phyloP scores from a whole-genome alignment of 2,329 filamentous ascomycete species.

The Bertia moriformis region DNA sequence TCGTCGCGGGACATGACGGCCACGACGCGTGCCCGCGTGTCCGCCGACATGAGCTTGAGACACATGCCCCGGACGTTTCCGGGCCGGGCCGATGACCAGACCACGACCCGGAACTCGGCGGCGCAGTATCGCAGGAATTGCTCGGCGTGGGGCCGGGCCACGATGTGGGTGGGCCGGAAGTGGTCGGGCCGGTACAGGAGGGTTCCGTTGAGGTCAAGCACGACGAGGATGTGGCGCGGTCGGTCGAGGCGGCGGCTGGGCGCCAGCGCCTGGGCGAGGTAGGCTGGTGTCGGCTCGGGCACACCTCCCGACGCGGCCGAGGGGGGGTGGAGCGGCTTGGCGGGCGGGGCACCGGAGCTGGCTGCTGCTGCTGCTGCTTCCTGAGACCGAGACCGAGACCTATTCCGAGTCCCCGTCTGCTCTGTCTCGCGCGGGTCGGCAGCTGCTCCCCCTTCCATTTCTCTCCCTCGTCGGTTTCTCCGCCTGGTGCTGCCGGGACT shows the following conservation, averaged over 20 bases:
- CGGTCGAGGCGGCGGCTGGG: conserved; percentile 22
- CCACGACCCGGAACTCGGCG: conserved; percentile 61
- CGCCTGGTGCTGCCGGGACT: no score
- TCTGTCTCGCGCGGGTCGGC: no score
- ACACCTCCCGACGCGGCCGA: conserved; percentile 35
- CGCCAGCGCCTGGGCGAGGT: conserved; percentile 38
- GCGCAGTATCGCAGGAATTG: conserved; percentile 64
- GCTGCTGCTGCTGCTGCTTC: not conserved
- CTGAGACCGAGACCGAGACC: not conserved
- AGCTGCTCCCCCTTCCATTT: no score
- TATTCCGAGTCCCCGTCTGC: no score
- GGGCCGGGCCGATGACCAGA: conserved; percentile 78
- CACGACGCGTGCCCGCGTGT: conserved; percentile 39
- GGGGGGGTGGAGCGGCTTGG: conserved; percentile 12
- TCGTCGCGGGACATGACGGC: conserved; percentile 67
- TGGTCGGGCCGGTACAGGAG: conserved; percentile 56
- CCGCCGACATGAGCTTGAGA: conserved; percentile 39
- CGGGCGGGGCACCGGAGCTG: conserved; percentile 6
- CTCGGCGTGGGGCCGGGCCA: conserved; percentile 51
- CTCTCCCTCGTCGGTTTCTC: no score
- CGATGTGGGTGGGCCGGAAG: conserved; percentile 33
- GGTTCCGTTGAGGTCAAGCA: conserved; percentile 89
- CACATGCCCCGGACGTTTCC: conserved; percentile 61
- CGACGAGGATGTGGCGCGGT: conserved; percentile 57
- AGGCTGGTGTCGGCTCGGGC: conserved; percentile 43